Conservation (phyloP, 2,329 filamentous ascomycete species). For the Penicillium sp. region DNA sequence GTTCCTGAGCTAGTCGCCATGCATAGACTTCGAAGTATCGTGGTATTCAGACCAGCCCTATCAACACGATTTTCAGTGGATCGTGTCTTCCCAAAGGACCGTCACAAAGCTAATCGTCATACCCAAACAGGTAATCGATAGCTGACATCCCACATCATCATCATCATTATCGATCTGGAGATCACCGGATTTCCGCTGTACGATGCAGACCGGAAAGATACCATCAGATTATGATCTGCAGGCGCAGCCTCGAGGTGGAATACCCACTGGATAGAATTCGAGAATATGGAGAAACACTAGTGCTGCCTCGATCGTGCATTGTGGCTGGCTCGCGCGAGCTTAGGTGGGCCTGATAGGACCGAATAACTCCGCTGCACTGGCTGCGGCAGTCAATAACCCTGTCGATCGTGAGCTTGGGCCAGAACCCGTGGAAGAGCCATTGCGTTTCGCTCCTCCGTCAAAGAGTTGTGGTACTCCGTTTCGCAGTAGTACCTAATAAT, state of each 20-base stretch:
- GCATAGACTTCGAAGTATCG: not conserved
- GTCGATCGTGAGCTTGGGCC: conserved; percentile 14
- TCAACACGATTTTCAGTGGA: not conserved
- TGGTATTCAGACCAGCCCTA: not conserved
- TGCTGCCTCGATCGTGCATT: conserved; percentile 2
- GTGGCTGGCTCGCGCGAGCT: conserved; percentile 19
- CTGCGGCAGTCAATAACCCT: conserved; percentile 12
- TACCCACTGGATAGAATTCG: not conserved
- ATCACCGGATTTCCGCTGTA: conserved; percentile 11
- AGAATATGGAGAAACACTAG: not conserved
- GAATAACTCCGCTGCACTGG: conserved; percentile 11
- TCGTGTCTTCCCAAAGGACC: not conserved
- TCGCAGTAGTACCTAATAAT: not conserved
- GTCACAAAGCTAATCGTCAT: not conserved
- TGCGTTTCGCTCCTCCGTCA: conserved; percentile 1
- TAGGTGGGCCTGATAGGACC: conserved; percentile 12
- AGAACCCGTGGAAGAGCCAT: not conserved
- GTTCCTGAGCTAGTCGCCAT: not conserved
- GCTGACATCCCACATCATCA: not conserved
- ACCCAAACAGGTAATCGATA: conserved; percentile 2
- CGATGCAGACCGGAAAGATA: not conserved
- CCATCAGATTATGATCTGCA: conserved; percentile 20
- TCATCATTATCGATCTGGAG: conserved; percentile 10
- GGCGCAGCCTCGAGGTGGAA: conserved; percentile 2
- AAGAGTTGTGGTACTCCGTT: not conserved